A percentile compares a stretch with the other conserved stretches of the same genome.
These are phyloP conservation scores for Excoecaria cochinchinensis DNA, from an alignment of 345 rosid species.

Conservation along the genomic window DNA sequence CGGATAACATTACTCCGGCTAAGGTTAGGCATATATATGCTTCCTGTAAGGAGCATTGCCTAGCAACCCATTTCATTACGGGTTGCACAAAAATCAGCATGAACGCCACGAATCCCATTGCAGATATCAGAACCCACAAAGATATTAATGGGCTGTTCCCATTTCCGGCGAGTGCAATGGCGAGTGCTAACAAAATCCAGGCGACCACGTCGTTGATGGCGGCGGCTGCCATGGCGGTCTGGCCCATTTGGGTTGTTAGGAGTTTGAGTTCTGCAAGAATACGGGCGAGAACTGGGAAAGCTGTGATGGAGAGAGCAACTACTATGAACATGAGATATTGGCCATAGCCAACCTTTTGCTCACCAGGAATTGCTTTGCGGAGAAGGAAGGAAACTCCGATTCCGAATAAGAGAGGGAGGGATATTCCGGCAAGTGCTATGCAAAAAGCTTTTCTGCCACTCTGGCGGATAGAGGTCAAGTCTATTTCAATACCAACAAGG, in stretches of 20 bases:
- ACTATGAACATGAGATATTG: constrained; percentile 78
- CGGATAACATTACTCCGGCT: constrained; percentile 74
- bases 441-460: constrained; percentile 64
- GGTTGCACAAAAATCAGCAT: constrained; percentile 63
- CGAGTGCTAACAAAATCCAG: constrained; percentile 75
- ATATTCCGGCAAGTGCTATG: constrained; percentile 71
- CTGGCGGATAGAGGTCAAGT: constrained; percentile 57
- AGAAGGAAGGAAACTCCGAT: constrained; percentile 63
- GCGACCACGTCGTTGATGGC: constrained; percentile 88
- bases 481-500: constrained; percentile 88
- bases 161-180: constrained; percentile 66
- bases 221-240: constrained; percentile 89
- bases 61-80: constrained; percentile 64
- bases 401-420: constrained; percentile 65
- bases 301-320: constrained; percentile 89
- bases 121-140: constrained; percentile 71
- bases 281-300: constrained; percentile 88
- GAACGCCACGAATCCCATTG: constrained; percentile 59
- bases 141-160: constrained; percentile 64
- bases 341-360: constrained; percentile 51
- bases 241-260: constrained; percentile 65
- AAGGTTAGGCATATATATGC: constrained; percentile 68
- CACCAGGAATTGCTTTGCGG: constrained; percentile 43
- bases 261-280: constrained; percentile 84
- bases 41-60: constrained; percentile 61